A percentile compares a stretch with the other conserved stretches of the same genome.
phyloP scores from a whole-genome alignment of 2,329 filamentous ascomycete genomes.

The Coniella lustricola region DNA sequence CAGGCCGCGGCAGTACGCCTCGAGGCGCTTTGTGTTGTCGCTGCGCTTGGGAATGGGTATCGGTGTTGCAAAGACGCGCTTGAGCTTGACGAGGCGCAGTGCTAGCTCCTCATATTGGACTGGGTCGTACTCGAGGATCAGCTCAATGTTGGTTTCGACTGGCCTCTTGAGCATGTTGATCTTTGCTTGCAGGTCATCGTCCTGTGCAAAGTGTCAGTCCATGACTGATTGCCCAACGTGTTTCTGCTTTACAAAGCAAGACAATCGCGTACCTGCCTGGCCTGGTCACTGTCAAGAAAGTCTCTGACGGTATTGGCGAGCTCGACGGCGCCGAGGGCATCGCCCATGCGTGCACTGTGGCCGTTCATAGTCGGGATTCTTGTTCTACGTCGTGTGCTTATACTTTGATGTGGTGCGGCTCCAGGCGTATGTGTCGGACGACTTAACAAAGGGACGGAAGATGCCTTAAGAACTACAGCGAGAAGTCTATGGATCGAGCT shows the following conservation, averaged over 20 bases:
- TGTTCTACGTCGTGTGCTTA: no score
- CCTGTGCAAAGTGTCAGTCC: neutral
- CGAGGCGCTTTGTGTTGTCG: neutral
- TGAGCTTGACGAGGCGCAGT: neutral
- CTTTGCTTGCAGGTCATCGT: neutral
- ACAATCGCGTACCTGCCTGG: neutral
- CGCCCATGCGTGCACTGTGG: neutral
- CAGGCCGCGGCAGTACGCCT: constrained; percentile 1
- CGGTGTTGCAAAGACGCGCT: neutral
- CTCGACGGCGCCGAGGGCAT: neutral
- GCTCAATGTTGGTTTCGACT: neutral
- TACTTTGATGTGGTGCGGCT: no score
- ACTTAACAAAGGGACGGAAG: no score
- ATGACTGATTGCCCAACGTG: neutral
- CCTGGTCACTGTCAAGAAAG: neutral
- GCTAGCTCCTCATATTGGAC: neutral
- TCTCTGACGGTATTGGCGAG: neutral
- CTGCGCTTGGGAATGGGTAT: neutral
- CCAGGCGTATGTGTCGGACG: no score
- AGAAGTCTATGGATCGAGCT: no score
- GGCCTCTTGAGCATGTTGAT: neutral
- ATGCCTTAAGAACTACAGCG: no score
- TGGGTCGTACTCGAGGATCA: constrained; percentile 1
- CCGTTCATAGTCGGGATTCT: neutral
- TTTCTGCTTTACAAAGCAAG: no score